Conservation (phyloP, 2,329 filamentous ascomycete genomes). For the Aspergillus floridensis region DNA sequence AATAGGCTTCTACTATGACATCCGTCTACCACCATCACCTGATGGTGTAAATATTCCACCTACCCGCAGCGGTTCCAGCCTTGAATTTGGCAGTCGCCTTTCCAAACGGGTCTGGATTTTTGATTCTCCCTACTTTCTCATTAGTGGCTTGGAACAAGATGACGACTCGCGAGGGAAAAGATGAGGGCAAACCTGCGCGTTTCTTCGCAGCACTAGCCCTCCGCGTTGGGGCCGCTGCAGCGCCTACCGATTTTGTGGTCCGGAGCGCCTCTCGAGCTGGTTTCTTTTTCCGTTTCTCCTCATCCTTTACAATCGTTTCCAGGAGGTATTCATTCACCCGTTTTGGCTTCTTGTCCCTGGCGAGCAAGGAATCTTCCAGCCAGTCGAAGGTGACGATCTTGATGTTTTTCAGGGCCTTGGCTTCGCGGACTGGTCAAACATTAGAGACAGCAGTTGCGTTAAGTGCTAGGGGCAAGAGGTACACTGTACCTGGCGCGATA, state of each 20-base stretch:
- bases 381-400: constrained; percentile 50
- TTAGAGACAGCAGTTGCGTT: constrained; percentile 23
- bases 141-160: not conserved
- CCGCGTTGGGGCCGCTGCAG: not conserved
- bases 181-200: not conserved
- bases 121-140: not conserved
- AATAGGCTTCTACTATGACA: too few relatives aligned
- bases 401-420: constrained; percentile 36
- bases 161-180: not conserved
- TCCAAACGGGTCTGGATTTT: not conserved
- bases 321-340: constrained; percentile 34
- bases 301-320: constrained; percentile 38
- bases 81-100: not conserved
- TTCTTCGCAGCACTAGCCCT: not conserved
- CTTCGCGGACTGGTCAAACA: constrained; percentile 38
- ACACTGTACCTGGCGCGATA: constrained; percentile 43
- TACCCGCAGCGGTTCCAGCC: not conserved
- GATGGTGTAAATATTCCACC: not conserved
- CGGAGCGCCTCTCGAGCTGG: not conserved
- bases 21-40: too few relatives aligned
- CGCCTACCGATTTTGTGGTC: not conserved
- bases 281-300: not conserved
- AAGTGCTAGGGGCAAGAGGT: not conserved
- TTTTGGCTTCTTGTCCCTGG: constrained; percentile 34
- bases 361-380: constrained; percentile 45